These are phyloP conservation scores for Fusarium guadeloupense DNA, from an alignment of 2,329 filamentous ascomycete genomes.

Conservation along the genomic window DNA sequence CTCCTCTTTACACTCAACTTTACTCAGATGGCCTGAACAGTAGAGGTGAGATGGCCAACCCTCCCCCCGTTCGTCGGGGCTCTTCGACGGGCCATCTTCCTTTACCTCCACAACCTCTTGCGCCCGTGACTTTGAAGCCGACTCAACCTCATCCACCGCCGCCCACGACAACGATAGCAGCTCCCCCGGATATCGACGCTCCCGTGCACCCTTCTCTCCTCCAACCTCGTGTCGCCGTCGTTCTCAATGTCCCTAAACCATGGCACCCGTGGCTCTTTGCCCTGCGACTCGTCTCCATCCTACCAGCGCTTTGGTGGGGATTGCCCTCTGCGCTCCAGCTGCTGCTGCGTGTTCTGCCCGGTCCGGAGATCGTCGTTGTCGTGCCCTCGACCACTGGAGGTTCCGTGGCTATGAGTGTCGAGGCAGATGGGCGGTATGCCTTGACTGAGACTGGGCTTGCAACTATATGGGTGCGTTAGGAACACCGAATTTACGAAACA, in stretches of 20 bases:
- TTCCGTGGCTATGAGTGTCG: slow-evolving; percentile 28
- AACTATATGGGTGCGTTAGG: slow-evolving; percentile 73
- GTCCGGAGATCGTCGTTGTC: slow-evolving; percentile 44
- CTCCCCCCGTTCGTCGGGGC: slow-evolving; percentile 40
- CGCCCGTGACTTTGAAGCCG: slow-evolving; percentile 16
- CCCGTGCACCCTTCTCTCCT: slow-evolving; percentile 58
- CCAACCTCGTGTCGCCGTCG: slow-evolving; percentile 80
- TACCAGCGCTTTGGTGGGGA: slow-evolving; percentile 77
- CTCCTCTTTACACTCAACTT: not conserved
- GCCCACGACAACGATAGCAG: slow-evolving; percentile 10
- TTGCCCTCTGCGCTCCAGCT: slow-evolving; percentile 74
- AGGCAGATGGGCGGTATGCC: slow-evolving; percentile 47
- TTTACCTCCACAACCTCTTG: slow-evolving; percentile 28
- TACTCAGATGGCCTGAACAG: slow-evolving; percentile 41
- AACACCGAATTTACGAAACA: not conserved
- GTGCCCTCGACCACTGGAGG: slow-evolving; percentile 38
- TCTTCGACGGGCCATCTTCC: slow-evolving; percentile 40
- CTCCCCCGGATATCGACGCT: slow-evolving; percentile 9
- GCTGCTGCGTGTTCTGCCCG: slow-evolving; percentile 67
- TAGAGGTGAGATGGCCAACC: slow-evolving; percentile 40
- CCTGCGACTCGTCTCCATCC: slow-evolving; percentile 76
- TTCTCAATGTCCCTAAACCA: slow-evolving; percentile 74
- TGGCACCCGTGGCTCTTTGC: slow-evolving; percentile 80
- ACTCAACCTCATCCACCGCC: slow-evolving; percentile 15
- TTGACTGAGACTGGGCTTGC: slow-evolving; percentile 76